These are phyloP conservation scores for Rhamnella rubrinervis DNA, from an alignment of 331 rosid species.

Conservation along the genomic window DNA sequence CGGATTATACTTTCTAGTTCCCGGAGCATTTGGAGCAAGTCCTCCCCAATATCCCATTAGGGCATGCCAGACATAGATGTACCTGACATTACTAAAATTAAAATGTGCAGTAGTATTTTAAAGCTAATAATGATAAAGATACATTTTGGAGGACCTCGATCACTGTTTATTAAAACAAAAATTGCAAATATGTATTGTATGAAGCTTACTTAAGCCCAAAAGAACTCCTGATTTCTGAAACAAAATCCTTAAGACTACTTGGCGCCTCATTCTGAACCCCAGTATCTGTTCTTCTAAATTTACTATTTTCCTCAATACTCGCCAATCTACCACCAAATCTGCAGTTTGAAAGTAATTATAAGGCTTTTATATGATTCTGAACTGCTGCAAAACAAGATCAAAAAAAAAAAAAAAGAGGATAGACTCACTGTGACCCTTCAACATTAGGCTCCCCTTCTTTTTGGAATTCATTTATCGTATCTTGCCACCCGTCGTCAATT, in stretches of 20 bases:
- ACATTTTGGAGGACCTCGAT: too few species aligned
- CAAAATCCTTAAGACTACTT: slow-evolving; percentile 36
- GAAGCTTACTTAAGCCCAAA: slow-evolving; percentile 39
- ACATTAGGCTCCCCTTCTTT: slow-evolving; percentile 45
- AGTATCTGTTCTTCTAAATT: slow-evolving; percentile 24
- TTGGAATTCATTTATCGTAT: slow-evolving; percentile 38
- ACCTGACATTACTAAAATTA: slow-evolving; percentile 25
- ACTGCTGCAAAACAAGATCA: not conserved
- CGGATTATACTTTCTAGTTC: slow-evolving; percentile 34
- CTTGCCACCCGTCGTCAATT: slow-evolving; percentile 98
- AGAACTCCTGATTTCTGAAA: slow-evolving; percentile 34
- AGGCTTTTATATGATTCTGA: not conserved
- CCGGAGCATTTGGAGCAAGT: slow-evolving; percentile 31
- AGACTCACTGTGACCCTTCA: slow-evolving; percentile 45
- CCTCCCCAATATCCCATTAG: slow-evolving; percentile 55
- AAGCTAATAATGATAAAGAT: too few species aligned
- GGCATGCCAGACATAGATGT: slow-evolving; percentile 43
- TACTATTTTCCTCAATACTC: slow-evolving; percentile 36
- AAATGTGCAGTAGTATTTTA: too few species aligned
- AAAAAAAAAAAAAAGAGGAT: too few species aligned
- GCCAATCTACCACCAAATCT: slow-evolving; percentile 43
- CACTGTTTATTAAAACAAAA: not conserved
- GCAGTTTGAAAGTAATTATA: slow-evolving; percentile 14
- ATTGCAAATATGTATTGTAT: not conserved
- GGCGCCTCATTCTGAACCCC: slow-evolving; percentile 27